Conservation (phyloP, 768 basidiomycete genomes). For the Russula sp. region DNA sequence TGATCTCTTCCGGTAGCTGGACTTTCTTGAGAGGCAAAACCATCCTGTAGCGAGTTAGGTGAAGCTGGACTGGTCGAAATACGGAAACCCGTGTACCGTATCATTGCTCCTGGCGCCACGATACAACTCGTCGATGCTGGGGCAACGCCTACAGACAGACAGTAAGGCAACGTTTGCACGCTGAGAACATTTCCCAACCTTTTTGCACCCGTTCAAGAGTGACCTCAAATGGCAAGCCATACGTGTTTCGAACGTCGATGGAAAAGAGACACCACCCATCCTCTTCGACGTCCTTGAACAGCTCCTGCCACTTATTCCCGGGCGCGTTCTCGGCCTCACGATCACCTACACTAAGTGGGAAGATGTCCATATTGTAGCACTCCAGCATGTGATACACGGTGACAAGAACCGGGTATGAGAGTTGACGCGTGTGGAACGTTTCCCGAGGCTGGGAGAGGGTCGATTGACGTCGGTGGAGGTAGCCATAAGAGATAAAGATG, state of each 20-base stretch:
- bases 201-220: slow-evolving; percentile 62
- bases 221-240: slow-evolving; percentile 88
- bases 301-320: slow-evolving; percentile 26
- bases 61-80: not conserved
- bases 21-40: slow-evolving; percentile 70
- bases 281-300: slow-evolving; percentile 42
- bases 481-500: slow-evolving; percentile 80
- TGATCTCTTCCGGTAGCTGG: slow-evolving; percentile 48
- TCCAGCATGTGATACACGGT: slow-evolving; percentile 96
- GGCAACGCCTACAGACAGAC: slow-evolving; percentile 34
- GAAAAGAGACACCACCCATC: slow-evolving; percentile 82
- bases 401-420: slow-evolving; percentile 83
- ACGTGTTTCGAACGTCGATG: slow-evolving; percentile 87
- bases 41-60: slow-evolving; percentile 37
- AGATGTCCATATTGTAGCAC: slow-evolving; percentile 74
- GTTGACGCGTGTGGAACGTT: slow-evolving; percentile 78
- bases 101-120: slow-evolving; percentile 85
- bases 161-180: not conserved
- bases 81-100: slow-evolving; percentile 46
- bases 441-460: slow-evolving; percentile 33
- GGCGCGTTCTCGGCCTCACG: slow-evolving; percentile 17
- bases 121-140: slow-evolving; percentile 44
- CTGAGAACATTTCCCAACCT: slow-evolving; percentile 35
- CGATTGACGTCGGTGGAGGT: slow-evolving; percentile 44
- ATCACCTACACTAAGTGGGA: slow-evolving; percentile 48